Percentiles rank a stretch among this genome's conserved stretches.
Evolutionary conservation across 805 yeast genomes (phyloP).

Genomic region (Candida boleticola): DNA sequence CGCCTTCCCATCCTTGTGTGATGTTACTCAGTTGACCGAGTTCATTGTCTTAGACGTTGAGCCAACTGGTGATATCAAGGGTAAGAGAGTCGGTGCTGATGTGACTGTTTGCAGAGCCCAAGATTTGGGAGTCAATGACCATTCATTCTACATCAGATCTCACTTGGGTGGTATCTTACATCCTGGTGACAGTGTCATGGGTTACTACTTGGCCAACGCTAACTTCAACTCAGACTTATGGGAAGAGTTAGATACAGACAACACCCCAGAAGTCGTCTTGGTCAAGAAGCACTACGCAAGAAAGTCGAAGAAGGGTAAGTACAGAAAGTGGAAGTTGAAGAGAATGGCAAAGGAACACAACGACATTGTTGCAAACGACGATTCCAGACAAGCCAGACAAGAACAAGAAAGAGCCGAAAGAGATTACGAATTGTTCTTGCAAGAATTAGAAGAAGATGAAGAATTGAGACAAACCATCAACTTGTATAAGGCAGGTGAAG

Average conservation of each 20-base stretch:
- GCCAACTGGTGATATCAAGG: slow-evolving; percentile 77
- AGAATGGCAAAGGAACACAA: slow-evolving; percentile 97
- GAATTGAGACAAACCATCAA: slow-evolving; percentile 91
- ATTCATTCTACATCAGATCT: slow-evolving; percentile 78
- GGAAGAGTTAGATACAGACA: slow-evolving; percentile 62
- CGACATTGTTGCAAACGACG: slow-evolving; percentile 76
- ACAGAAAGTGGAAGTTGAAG: slow-evolving; percentile 87
- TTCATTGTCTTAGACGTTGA: slow-evolving; percentile 92
- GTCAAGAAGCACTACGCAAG: slow-evolving; percentile 88
- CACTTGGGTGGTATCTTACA: slow-evolving; percentile 93
- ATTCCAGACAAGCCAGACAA: slow-evolving; percentile 72
- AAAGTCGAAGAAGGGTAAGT: slow-evolving; percentile 69
- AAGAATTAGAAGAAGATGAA: slow-evolving; percentile 94
- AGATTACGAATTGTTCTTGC: slow-evolving; percentile 94
- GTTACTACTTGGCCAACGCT: slow-evolving; percentile 80
- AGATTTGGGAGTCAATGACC: slow-evolving; percentile 85
- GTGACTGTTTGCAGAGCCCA: slow-evolving; percentile 85
- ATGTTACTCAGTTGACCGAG: slow-evolving; percentile 73
- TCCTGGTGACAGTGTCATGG: slow-evolving; percentile 94
- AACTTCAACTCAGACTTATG: slow-evolving; percentile 87
- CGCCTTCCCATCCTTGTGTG: slow-evolving; percentile 76
- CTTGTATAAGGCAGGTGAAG: slow-evolving; percentile 65
- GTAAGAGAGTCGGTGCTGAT: slow-evolving; percentile 83
- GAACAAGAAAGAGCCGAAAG: slow-evolving; percentile 89
- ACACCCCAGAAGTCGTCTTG: slow-evolving; percentile 79